Evolutionary conservation across 495 filamentous ascomycete genomes (phyloP).

Genomic region (Beverwykella pulmonaria): DNA sequence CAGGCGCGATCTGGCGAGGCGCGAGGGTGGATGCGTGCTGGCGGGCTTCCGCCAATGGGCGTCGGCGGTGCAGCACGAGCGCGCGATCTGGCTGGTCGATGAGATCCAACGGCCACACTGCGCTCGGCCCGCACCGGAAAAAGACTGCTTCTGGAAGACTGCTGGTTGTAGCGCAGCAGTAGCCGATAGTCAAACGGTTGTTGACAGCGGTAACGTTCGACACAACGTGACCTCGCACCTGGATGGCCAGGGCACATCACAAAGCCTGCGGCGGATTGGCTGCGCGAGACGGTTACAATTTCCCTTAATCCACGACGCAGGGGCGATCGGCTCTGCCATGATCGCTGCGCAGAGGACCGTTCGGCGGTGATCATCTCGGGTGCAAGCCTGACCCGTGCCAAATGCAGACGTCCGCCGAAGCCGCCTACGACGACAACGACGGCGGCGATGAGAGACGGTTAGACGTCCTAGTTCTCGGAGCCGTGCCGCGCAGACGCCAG

Average conservation of each 20-base stretch:
- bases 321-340: conserved; percentile 37
- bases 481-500: neutral
- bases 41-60: conserved; percentile 12
- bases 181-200: conserved; percentile 8
- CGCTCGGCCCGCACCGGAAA: conserved; percentile 40
- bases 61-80: conserved; percentile 17
- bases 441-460: neutral
- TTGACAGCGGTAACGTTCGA: conserved; percentile 33
- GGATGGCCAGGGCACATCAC: neutral
- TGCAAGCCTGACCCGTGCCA: conserved; percentile 30
- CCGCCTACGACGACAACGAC: neutral
- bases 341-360: conserved; percentile 32
- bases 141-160: conserved; percentile 40
- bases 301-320: conserved; percentile 35
- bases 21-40: neutral
- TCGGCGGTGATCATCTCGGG: conserved; percentile 39
- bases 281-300: conserved; percentile 36
- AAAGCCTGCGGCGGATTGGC: conserved; percentile 25
- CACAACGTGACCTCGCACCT: conserved; percentile 33
- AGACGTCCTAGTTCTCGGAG: no score
- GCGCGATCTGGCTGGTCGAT: conserved; percentile 30
- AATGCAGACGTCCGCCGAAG: conserved; percentile 22
- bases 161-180: conserved; percentile 25
- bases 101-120: conserved; percentile 34
- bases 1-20: conserved; percentile 7